Conservation (phyloP, 139 green algal genomes). For the Mesostigma viride region DNA sequence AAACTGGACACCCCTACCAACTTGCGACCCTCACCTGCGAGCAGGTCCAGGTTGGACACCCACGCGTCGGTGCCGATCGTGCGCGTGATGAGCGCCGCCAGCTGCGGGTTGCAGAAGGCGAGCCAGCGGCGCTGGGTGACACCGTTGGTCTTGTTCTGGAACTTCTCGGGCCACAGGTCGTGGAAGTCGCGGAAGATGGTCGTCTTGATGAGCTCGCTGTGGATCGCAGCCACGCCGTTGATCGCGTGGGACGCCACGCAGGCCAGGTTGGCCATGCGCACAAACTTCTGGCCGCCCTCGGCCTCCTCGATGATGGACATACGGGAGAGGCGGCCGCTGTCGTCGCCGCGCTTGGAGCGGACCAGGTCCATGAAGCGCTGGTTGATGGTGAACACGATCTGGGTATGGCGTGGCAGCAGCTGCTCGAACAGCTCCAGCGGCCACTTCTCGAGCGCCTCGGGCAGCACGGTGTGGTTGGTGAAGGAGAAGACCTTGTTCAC, state of each 20-base stretch:
- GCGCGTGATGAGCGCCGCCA: slow-evolving; percentile 66
- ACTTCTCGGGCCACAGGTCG: slow-evolving; percentile 64
- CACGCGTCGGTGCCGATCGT: slow-evolving; percentile 57
- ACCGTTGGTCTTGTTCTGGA: slow-evolving; percentile 99
- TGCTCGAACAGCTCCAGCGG: slow-evolving; percentile 36
- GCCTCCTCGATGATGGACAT: slow-evolving; percentile 96
- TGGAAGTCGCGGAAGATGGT: slow-evolving; percentile 75
- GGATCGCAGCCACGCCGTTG: slow-evolving; percentile 89
- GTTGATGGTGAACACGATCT: slow-evolving; percentile 99
- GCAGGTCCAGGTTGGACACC: slow-evolving; percentile 48
- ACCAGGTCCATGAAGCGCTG: slow-evolving; percentile 86
- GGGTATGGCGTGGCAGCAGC: slow-evolving; percentile 83
- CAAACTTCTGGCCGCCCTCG: slow-evolving; percentile 22
- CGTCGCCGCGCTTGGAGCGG: slow-evolving; percentile 60
- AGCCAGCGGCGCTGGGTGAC: slow-evolving; percentile 87
- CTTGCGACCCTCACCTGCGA: no score
- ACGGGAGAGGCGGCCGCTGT: slow-evolving; percentile 71
- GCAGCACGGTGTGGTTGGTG: slow-evolving; percentile 99
- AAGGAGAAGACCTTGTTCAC: slow-evolving; percentile 78
- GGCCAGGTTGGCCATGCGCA: slow-evolving; percentile 83
- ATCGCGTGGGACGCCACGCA: slow-evolving; percentile 75
- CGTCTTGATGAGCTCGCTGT: slow-evolving; percentile 86
- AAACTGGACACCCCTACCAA: no score
- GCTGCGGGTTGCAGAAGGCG: slow-evolving; percentile 69
- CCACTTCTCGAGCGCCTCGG: slow-evolving; percentile 88